Evolutionary conservation across 2,329 filamentous ascomycete species (phyloP).

Genomic region (Immersiporthe knoxdaviesiana): DNA sequence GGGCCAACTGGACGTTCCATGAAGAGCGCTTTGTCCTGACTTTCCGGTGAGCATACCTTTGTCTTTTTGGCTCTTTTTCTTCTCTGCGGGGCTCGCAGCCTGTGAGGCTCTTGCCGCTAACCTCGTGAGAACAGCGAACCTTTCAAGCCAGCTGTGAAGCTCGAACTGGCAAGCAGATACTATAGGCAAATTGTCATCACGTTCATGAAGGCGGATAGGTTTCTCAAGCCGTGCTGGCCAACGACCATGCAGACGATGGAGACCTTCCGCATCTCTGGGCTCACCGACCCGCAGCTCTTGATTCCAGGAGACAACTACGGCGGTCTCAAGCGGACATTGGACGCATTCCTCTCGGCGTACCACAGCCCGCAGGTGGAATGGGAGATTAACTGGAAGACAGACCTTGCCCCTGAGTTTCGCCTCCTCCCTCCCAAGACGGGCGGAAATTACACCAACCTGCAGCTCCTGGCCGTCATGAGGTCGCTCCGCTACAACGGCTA

Average conservation of each 20-base stretch:
- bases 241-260: constrained; percentile 56
- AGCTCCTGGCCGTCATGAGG: constrained; percentile 60
- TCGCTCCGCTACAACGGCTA: constrained; percentile 63
- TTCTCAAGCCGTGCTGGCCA: constrained; percentile 62
- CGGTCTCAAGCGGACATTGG: constrained; percentile 56
- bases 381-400: constrained; percentile 53
- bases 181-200: constrained; percentile 58
- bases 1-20: constrained; percentile 53
- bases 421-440: constrained; percentile 49
- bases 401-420: constrained; percentile 57
- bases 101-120: constrained; percentile 5
- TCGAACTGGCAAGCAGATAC: constrained; percentile 57
- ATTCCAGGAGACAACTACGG: constrained; percentile 58
- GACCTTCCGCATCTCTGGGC: constrained; percentile 57
- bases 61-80: background rate
- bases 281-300: constrained; percentile 56
- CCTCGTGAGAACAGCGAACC: constrained; percentile 34
- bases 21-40: constrained; percentile 60
- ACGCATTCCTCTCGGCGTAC: constrained; percentile 59
- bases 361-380: constrained; percentile 54
- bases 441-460: constrained; percentile 50
- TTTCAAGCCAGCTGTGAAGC: constrained; percentile 35
- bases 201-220: constrained; percentile 57
- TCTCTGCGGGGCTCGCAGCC: background rate
- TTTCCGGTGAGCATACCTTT: constrained; percentile 47